Conservation (phyloP, 345 rosid species). For the Pelargonium nanum region DNA sequence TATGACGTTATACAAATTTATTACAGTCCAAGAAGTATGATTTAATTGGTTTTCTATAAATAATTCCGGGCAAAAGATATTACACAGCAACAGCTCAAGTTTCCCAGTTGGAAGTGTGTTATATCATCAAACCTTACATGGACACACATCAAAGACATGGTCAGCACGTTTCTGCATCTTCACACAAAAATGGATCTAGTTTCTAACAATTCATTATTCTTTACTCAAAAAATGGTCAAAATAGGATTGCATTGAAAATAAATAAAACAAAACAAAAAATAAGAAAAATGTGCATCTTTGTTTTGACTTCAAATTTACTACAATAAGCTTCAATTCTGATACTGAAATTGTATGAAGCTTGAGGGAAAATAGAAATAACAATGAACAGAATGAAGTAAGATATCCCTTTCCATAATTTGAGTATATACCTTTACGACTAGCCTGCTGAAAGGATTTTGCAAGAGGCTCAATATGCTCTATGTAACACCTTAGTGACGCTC, state of each 20-base stretch:
- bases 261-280: too few species aligned
- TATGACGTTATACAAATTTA: too few species aligned
- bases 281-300: too few species aligned
- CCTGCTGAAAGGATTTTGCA: constrained; percentile 48
- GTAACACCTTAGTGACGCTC: constrained; percentile 68
- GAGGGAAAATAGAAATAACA: neutral
- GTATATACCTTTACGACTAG: constrained; percentile 52
- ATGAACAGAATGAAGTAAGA: neutral
- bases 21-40: too few species aligned
- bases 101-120: neutral
- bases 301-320: too few species aligned
- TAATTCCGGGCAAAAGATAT: too few species aligned
- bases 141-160: neutral
- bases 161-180: neutral
- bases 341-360: neutral
- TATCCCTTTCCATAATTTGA: constrained; percentile 4
- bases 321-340: neutral
- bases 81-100: too few species aligned
- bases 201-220: neutral
- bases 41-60: too few species aligned
- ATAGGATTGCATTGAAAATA: neutral
- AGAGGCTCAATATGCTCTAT: constrained; percentile 80
- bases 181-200: neutral
- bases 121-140: neutral
- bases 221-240: neutral